Evolutionary conservation across 2,329 filamentous ascomycete genomes (phyloP), one percentile per base, ranked within the genome.

Genomic region (Clonostachys rhizophaga): DNA sequence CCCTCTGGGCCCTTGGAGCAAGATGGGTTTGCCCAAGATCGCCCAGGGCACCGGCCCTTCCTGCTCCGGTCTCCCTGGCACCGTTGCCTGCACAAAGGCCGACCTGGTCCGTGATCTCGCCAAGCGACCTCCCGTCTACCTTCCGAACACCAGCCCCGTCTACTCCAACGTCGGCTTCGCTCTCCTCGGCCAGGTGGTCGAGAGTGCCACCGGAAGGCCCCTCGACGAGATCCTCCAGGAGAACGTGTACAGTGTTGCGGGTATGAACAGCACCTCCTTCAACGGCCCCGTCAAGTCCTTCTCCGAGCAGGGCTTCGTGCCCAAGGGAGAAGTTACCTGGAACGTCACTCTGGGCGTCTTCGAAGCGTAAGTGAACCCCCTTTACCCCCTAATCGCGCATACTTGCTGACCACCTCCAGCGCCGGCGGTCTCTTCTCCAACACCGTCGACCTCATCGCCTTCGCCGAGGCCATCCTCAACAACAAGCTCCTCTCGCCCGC

Each of bases 81-180:
- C 65, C 0, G 53, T 52, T 1, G 53, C 61, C 2, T 65, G 69
- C 20, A 61, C 52, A 5, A 50, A 44, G 46, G 52, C 58, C 6
- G 60, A 67, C 40, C 50, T 65, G 2, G 49, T 65, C 2, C 37
- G 51, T 6, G 50, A 58, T 7, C 52, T 64, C 37, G 60, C 59
- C 39, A 50, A 52, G 14, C 54, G 56, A 10, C 55, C 59, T 34
- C 73, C 74, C 0, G 58, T 67, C 2, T 75, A 71, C 44, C 54
- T 59, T 0, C 67, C 75, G 0, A 74, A 70, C 51, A 63, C 66
- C 0, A 69, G 62, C 4, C 73, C 76, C 0, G 60, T 66, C 4
- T 81, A 81, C 55, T 72, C 74, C 30, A 78, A 79, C 51, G 58
- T 69, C 4, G 74, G 64, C 1, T 72, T 73, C 17, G 58, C 67